A percentile compares a stretch with the other conserved stretches of the same genome.
Conservation (phyloP, 106 monocot species). For the Dendrobium officinale region DNA sequence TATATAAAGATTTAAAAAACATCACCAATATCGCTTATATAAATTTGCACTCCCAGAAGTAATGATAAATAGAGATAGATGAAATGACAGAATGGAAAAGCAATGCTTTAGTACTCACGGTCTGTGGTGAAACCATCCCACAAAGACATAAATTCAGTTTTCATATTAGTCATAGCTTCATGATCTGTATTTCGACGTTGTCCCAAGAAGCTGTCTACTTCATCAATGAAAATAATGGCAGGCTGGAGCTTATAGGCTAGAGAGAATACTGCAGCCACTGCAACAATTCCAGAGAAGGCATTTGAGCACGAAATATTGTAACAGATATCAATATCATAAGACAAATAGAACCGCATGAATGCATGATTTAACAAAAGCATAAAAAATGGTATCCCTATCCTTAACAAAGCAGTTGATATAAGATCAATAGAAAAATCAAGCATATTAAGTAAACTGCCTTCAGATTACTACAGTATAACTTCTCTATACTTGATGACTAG, state of each 20-base stretch:
- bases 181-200: conserved; percentile 79
- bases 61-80: background rate
- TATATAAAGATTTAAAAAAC: too few species aligned
- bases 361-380: background rate
- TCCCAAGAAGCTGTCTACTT: conserved; percentile 95
- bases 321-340: background rate
- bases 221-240: conserved; percentile 95
- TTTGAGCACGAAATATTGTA: background rate
- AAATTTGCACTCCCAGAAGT: background rate
- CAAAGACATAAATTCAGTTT: conserved; percentile 98
- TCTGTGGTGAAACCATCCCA: conserved; percentile 99
- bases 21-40: background rate
- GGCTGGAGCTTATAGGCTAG: conserved; percentile 92
- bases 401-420: background rate
- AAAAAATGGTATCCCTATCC: background rate
- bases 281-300: conserved; percentile 6
- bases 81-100: background rate
- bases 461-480: background rate
- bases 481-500: background rate
- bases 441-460: background rate
- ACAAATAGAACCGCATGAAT: background rate
- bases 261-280: conserved; percentile 91
- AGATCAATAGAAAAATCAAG: background rate
- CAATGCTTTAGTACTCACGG: conserved; percentile 16
- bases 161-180: conserved; percentile 98